Base-by-base conservation (phyloP, 129 eudicot species). In the Tanacetum coccineum region DNA sequence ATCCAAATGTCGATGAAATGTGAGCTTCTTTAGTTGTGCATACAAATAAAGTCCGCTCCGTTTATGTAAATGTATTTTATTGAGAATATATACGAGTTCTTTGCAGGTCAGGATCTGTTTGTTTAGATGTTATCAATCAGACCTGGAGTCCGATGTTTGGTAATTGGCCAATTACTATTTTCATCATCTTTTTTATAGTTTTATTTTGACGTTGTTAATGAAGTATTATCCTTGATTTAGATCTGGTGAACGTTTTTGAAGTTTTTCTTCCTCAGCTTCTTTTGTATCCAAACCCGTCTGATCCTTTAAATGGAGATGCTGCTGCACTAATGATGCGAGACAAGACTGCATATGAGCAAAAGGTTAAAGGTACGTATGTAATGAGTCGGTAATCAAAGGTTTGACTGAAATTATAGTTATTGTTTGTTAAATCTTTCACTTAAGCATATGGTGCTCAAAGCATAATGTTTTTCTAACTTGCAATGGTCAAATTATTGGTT, bases 301-400 rank as follows among this genome's bases (percentile, higher is more conserved):
- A 91, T 54, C 97, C 97, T 14, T 82, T 91, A 63, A 91, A 91
- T 71, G 94, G 90, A 39, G 97, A 91, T 59, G 97, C 97, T 67
- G 96, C 97, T 22, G 88, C 97, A 53, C 76, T 91, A 26, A 87
- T 91, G 97, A 91, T 87, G 96, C 91, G 91, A 12, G 97, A 91
- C 64, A 78, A 84, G 68, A 46, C 78, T 67, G 81, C 83, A 4
- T 91, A 81, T 80, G 96, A 91, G 6, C 85, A 74, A 59, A 83
- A 74, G 76, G 97, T 91, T 22, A 91, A 85, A 85, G 97, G 96
- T 91, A 83, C 39, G 19, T 52, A 6, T 17, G 40, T 44, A 60
- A 36, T 12, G 13, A n/a, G 53, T 71, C 6, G 42, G 9, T 6
- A 36, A 36, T 0, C 0, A 1, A 36, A 36, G 2, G 42, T 36